Evolutionary conservation across 192 early-diverging fungal species (phyloP).

Genomic region (Phycomyces blakesleeanus): DNA sequence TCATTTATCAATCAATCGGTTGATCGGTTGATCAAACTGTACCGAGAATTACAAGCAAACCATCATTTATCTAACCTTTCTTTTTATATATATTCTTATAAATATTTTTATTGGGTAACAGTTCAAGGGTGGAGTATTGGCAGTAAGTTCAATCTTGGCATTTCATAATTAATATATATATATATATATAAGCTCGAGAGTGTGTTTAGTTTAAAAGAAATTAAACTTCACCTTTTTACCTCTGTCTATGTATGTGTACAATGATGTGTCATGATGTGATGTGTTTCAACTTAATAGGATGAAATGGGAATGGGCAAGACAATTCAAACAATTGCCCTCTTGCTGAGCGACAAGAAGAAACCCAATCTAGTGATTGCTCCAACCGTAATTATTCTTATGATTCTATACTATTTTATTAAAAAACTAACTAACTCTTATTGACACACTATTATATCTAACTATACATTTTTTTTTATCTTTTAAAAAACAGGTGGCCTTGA

Average conservation of each 20-base stretch:
- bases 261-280: no score
- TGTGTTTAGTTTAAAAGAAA: not conserved
- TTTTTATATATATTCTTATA: not conserved
- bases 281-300: conserved; percentile 40
- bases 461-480: no score
- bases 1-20: no score
- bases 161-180: no score
- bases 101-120: conserved; percentile 9
- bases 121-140: conserved; percentile 75
- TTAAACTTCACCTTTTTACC: not conserved
- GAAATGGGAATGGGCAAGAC: conserved; percentile 97
- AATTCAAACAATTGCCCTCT: conserved; percentile 82
- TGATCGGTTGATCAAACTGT: no score
- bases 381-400: no score
- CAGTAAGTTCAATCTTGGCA: no score
- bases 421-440: not conserved
- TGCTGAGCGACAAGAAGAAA: conserved; percentile 58
- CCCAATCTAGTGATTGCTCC: conserved; percentile 86
- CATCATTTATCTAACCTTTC: not conserved
- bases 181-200: not conserved
- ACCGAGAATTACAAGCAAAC: no score
- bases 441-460: no score
- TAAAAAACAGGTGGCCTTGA: conserved; percentile 55
- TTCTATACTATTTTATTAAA: not conserved
- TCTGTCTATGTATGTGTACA: not conserved